Base-by-base conservation (phyloP, 2,329 filamentous ascomycete genomes). In the Colletotrichum chrysophilum region DNA sequence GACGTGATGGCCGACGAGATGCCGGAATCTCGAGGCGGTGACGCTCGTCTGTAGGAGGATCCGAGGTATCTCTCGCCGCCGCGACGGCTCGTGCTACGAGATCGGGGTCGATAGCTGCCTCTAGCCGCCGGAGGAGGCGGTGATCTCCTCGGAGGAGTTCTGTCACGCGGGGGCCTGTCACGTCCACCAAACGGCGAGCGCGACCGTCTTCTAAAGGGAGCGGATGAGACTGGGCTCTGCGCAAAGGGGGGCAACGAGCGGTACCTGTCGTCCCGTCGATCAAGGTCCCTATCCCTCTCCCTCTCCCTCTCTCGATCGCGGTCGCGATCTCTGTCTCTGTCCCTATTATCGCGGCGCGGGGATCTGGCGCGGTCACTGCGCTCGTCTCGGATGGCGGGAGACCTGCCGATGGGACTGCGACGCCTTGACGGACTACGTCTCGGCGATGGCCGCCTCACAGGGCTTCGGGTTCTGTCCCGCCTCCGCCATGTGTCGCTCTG, bases 1-100 rank as follows among this genome's bases (percentile, higher is more conserved):
- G 90, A 91, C 56, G 86, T 86, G 5, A 91, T 84, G 21, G 87
- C 85, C 6, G 89, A 90, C 18, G 88, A 87, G 26, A 89, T 85
- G 28, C 84, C 86, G 8, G 89, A 88, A 48, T 90, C 88, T 71
- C 88, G 85, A 16, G 85, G 84, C 6, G 88, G 89, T 8, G 89
- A 89, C 18, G 84, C 84, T 48, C 89, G 87, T 79, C 89, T 84
- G 77, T 85, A 86, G 4, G 86, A 82, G 26, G 86, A 81, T 16
- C 76, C 77, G 36, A 73, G 30, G 52, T 85, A 86, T 78, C 85
- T 80, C 67, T 87, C 85, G 43, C 82, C 76, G 36, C 86, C 88
- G 60, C 89, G 86, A 58, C 89, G 87, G 65, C 87, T 87, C 16
- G 86, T 85, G 62, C 86, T 89, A 58, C 89, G 87, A 56, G 90